Percentiles rank a stretch among this genome's conserved stretches.
These are phyloP conservation scores for Dacryopinax primogenitus DNA, from an alignment of 768 basidiomycete genomes.

Conservation along the genomic window DNA sequence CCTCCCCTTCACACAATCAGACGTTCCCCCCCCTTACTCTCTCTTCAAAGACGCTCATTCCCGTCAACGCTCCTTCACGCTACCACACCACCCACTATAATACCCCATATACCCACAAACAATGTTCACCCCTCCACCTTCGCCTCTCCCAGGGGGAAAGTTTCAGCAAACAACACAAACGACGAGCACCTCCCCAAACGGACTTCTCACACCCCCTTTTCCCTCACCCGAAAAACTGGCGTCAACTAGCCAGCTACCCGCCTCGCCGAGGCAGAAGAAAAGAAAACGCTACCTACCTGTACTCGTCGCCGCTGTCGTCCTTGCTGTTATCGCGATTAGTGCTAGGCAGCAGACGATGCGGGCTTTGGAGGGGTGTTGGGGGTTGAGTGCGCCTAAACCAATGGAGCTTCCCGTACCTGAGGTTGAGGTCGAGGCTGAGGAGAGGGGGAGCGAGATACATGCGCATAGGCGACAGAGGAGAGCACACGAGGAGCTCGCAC, in stretches of 20 bases:
- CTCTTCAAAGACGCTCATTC: too few species aligned
- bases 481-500: conserved; percentile 15
- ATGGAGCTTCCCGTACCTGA: conserved; percentile 1
- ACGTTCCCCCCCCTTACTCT: too few species aligned
- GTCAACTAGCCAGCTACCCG: conserved; percentile 9
- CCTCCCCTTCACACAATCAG: too few species aligned
- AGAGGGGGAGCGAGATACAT: not conserved
- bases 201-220: not conserved
- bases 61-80: too few species aligned
- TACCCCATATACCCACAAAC: conserved; percentile 19
- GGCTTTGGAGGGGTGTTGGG: conserved; percentile 15
- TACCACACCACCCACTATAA: not conserved
- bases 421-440: not conserved
- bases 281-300: conserved; percentile 34
- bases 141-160: conserved; percentile 25
- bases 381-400: too few species aligned
- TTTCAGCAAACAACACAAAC: not conserved
- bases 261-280: conserved; percentile 23
- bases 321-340: conserved; percentile 23
- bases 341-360: conserved; percentile 1
- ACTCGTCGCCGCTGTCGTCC: conserved; percentile 37
- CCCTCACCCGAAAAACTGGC: not conserved
- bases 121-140: conserved; percentile 31
- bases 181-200: not conserved
- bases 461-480: not conserved